Conservation (phyloP, 257 asterid species). For the Solanum corneliomulleri region DNA sequence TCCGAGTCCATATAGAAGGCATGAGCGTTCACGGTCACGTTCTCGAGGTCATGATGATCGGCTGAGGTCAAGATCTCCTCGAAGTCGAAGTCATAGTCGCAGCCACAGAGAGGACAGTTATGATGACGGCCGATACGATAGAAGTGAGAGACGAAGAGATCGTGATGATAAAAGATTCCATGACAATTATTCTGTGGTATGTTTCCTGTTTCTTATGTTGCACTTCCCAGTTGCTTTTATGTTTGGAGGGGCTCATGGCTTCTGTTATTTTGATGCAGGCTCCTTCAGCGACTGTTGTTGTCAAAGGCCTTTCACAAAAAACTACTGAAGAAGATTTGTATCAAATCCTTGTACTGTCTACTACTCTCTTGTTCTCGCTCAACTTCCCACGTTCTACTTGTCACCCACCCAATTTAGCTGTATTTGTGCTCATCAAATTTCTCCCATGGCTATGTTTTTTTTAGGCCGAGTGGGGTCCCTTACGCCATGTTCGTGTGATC, state of each 20-base stretch:
- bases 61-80: conserved; percentile 82
- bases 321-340: conserved; percentile 94
- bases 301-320: conserved; percentile 92
- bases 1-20: conserved; percentile 57
- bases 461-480: conserved; percentile 99
- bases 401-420: not conserved
- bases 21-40: conserved; percentile 57
- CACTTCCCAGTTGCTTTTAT: not conserved
- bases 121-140: conserved; percentile 61
- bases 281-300: conserved; percentile 94
- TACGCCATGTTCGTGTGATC: conserved; percentile 93
- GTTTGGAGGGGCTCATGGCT: not conserved
- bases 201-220: not conserved
- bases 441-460: not conserved
- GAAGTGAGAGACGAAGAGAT: conserved; percentile 74
- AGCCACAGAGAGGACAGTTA: conserved; percentile 82
- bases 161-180: conserved; percentile 62
- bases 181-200: conserved; percentile 62
- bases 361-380: conserved; percentile 3
- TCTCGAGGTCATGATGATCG: conserved; percentile 77
- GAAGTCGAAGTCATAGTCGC: conserved; percentile 68
- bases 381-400: not conserved
- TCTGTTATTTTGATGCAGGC: conserved; percentile 37
- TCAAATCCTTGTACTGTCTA: conserved; percentile 63
- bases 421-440: not conserved